phyloP scores from a whole-genome alignment of 139 green algal genomes.

The Raphidocelis subcapitata region DNA sequence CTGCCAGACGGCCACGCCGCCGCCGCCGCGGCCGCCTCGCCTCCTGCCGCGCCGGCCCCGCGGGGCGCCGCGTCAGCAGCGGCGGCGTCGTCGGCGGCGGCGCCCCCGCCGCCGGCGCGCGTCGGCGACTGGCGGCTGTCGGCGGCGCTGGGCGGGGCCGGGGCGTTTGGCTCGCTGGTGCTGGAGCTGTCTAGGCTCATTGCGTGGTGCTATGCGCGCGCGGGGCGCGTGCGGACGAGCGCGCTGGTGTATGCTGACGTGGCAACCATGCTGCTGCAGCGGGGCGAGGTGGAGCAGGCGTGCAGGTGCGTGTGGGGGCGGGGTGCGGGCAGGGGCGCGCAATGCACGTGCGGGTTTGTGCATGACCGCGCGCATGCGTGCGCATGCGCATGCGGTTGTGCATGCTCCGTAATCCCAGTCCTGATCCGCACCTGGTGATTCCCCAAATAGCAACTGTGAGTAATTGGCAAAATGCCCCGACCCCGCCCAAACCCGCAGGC shows the following conservation, averaged over 20 bases:
- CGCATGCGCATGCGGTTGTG: too few relatives aligned
- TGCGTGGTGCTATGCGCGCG: slow-evolving; percentile 37
- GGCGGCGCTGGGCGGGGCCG: slow-evolving; percentile 30
- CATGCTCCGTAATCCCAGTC: too few relatives aligned
- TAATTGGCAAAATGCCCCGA: too few relatives aligned
- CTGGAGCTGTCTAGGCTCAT: slow-evolving; percentile 40
- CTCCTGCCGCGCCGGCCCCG: too few relatives aligned
- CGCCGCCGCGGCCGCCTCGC: background rate
- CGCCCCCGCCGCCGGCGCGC: slow-evolving; percentile 25
- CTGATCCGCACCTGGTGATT: too few relatives aligned
- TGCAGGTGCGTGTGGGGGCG: background rate
- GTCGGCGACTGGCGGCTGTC: slow-evolving; percentile 57
- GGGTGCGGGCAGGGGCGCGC: too few relatives aligned
- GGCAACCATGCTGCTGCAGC: slow-evolving; percentile 36
- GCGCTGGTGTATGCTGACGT: slow-evolving; percentile 46
- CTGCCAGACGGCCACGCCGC: background rate
- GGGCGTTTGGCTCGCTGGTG: slow-evolving; percentile 36
- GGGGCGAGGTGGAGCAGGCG: slow-evolving; percentile 18
- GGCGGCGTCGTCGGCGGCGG: slow-evolving; percentile 11
- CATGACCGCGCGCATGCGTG: too few relatives aligned
- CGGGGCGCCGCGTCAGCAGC: too few relatives aligned
- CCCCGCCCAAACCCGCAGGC: too few relatives aligned
- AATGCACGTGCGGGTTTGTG: too few relatives aligned
- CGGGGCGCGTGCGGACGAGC: slow-evolving; percentile 35
- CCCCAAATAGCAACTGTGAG: too few relatives aligned